Base-by-base conservation (phyloP, 108 stramenopile species). In the Licmophora abbreviata region DNA sequence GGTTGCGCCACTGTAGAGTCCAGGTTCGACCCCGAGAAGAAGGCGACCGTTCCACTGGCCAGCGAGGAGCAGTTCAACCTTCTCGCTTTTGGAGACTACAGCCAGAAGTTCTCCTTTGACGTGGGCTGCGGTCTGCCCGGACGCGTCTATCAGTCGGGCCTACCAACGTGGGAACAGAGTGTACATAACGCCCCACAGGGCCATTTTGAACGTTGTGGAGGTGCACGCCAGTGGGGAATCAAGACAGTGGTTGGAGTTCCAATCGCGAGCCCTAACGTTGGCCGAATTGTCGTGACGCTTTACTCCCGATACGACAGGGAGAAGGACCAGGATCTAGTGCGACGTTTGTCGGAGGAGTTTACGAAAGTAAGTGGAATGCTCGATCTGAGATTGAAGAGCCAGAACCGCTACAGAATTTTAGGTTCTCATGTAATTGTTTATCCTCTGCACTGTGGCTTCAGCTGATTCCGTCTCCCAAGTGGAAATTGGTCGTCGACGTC, bases 401-500 rank as follows among this genome's bases (percentile, higher is more conserved):
- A 14, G 14, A 17, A 15, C 8, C 9, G 49, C 8, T 11, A 26
- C 3, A 12, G 27, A 26, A 20, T 47, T 11, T 59, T 30, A 4
- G 3, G 11, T 14, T 48, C 3, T 36, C 25, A 12, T 17, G 7
- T 54, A 6, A 8, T 23, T 8, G 20, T 7, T 15, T 9, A 14
- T 9, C 12, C 15, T 51, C 17, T 20, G 28, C 40, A 9, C 11
- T 58, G n/a, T 9, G 12, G 32, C 20, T 44, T 15, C 46, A 84
- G 79, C 68, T 92, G 1, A 68, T 73, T 61, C 90, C 90, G 0
- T 66, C 76, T 29, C 90, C 90, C 0, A 80, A 81, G 37, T 92
- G 90, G 90, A 92, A 88, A 59, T 69, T 92, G 5, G 83, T 92
- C 25, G 82, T 92, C 26, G 89, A 91, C 38, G 54, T 91, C 50